These are phyloP conservation scores for Zopfochytrium polystomum DNA, from an alignment of 371 early-diverging fungal genomes.

Conservation along the genomic window DNA sequence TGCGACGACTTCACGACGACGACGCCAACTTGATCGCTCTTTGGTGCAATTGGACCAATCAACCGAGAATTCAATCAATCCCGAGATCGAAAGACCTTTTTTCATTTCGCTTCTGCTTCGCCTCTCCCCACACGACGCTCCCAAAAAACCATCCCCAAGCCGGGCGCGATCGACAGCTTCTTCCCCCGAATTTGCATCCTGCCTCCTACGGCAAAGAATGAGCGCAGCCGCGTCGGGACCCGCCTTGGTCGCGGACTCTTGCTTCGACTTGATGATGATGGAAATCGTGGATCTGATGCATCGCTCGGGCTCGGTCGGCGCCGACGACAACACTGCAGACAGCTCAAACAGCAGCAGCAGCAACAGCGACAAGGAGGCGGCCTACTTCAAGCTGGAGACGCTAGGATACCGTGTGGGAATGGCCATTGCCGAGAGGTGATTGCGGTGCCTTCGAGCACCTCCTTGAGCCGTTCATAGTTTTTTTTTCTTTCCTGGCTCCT, in stretches of 20 bases:
- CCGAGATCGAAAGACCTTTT: too few species aligned
- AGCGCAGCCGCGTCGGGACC: conserved; percentile 13
- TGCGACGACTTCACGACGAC: too few species aligned
- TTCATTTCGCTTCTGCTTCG: too few species aligned
- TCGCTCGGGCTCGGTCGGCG: conserved; percentile 16
- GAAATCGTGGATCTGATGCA: conserved; percentile 75
- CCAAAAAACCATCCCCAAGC: too few species aligned
- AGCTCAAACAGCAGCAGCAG: not conserved
- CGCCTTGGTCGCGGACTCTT: conserved; percentile 37
- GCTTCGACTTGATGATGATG: conserved; percentile 70
- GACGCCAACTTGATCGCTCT: too few species aligned
- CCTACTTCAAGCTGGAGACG: conserved; percentile 80
- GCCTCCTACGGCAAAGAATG: not conserved
- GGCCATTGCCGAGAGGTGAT: conserved; percentile 79
- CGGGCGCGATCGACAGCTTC: too few species aligned
- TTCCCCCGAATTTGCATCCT: too few species aligned
- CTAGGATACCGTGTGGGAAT: conserved; percentile 88
- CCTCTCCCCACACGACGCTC: too few species aligned
- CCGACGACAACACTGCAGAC: not conserved
- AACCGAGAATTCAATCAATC: too few species aligned
- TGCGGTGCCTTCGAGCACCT: not conserved
- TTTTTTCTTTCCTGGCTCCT: too few species aligned
- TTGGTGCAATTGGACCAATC: too few species aligned
- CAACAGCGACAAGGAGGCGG: conserved; percentile 66
- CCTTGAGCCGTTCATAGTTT: not conserved